Conservation (phyloP, 345 rosid genomes). For the Garcia nutans region DNA sequence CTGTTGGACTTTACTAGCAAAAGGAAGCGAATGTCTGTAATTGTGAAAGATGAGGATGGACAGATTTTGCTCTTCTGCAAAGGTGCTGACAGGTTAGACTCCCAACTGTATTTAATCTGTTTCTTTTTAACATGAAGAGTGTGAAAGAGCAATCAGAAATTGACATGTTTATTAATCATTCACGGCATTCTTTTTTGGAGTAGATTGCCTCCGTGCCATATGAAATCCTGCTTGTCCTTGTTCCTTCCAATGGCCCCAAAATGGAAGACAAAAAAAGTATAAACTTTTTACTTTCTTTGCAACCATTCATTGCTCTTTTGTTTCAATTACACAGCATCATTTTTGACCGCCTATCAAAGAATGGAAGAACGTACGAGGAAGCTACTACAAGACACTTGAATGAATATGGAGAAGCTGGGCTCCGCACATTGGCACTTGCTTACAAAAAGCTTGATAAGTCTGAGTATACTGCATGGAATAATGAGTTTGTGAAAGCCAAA, state of each 20-base stretch:
- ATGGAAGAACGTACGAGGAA: conserved; percentile 64
- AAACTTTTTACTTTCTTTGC: background rate
- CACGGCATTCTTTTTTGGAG: background rate
- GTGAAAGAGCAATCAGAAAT: conserved; percentile 1
- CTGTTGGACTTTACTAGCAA: conserved; percentile 92
- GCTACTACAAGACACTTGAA: conserved; percentile 70
- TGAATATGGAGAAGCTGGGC: conserved; percentile 94
- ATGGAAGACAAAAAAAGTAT: background rate
- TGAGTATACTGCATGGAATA: conserved; percentile 74
- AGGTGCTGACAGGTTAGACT: conserved; percentile 95
- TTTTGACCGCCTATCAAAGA: conserved; percentile 81
- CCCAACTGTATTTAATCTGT: background rate
- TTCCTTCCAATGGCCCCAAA: background rate
- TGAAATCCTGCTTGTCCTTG: background rate
- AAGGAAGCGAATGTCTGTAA: conserved; percentile 95
- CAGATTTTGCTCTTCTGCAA: conserved; percentile 86
- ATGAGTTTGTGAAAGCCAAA: conserved; percentile 78
- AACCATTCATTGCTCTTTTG: conserved; percentile 15
- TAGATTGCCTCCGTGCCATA: background rate
- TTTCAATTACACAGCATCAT: conserved; percentile 61
- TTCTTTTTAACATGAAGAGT: background rate
- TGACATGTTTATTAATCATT: background rate
- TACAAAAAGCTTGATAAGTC: conserved; percentile 71
- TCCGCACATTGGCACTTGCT: conserved; percentile 81
- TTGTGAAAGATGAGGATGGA: conserved; percentile 75